Conservation (phyloP, 345 rosid genomes). For the Euphorbia pulcherrima region DNA sequence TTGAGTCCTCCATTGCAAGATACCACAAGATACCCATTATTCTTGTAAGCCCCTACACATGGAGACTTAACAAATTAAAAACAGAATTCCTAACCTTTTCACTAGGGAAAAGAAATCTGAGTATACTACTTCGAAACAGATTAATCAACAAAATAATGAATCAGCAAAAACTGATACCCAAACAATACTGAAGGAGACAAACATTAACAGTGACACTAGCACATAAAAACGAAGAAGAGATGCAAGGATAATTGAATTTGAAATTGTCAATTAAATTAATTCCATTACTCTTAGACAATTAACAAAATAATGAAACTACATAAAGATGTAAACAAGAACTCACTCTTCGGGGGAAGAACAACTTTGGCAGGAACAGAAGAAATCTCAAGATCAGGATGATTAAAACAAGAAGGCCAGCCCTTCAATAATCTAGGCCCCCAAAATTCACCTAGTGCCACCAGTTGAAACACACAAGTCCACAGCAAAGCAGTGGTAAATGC, state of each 20-base stretch:
- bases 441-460: conserved; percentile 68
- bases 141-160: not conserved
- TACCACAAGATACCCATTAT: conserved; percentile 88
- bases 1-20: conserved; percentile 99
- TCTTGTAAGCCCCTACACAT: conserved; percentile 63
- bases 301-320: not conserved
- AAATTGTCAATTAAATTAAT: not conserved
- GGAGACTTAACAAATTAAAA: conserved; percentile 6
- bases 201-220: not conserved
- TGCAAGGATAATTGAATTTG: not conserved
- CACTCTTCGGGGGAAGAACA: conserved; percentile 77
- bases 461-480: conserved; percentile 76
- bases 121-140: not conserved
- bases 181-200: not conserved
- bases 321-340: conserved; percentile 19
- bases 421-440: conserved; percentile 84
- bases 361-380: conserved; percentile 49
- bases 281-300: not conserved
- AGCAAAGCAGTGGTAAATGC: conserved; percentile 54
- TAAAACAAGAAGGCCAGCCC: conserved; percentile 87
- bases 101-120: not conserved
- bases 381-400: conserved; percentile 35
- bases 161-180: not conserved
- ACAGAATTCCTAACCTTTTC: not conserved
- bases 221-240: not conserved